Conservation (phyloP, 2,329 filamentous ascomycete species). For the Gremmenia infestans region DNA sequence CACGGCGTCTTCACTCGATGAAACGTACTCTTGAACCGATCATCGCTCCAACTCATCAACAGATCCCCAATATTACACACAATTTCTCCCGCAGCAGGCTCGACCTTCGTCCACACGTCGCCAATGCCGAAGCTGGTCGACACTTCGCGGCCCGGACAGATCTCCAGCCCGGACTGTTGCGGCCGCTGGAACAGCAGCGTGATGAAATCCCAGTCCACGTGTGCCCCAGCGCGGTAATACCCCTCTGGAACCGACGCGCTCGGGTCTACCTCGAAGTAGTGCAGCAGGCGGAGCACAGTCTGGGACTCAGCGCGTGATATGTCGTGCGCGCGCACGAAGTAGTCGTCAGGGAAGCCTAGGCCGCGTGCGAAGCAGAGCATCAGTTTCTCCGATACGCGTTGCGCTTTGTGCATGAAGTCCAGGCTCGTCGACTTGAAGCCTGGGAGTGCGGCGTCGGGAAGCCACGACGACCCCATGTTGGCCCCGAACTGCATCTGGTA, state of each 20-base stretch:
- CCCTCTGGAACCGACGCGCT: slow-evolving; percentile 34
- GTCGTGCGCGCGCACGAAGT: slow-evolving; percentile 50
- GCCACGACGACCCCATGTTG: slow-evolving; percentile 29
- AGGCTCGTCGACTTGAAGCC: slow-evolving; percentile 43
- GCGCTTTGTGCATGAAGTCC: slow-evolving; percentile 29
- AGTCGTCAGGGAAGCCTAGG: slow-evolving; percentile 47
- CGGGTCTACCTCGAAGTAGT: slow-evolving; percentile 47
- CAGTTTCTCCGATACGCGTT: slow-evolving; percentile 46
- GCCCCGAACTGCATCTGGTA: slow-evolving; percentile 51
- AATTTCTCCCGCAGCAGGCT: slow-evolving; percentile 47
- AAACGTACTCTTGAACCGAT: slow-evolving; percentile 62
- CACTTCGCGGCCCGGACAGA: slow-evolving; percentile 58
- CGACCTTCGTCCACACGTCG: slow-evolving; percentile 60
- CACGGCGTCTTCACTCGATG: slow-evolving; percentile 59
- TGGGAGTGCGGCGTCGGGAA: slow-evolving; percentile 34
- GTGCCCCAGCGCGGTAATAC: slow-evolving; percentile 56
- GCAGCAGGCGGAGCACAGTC: slow-evolving; percentile 50
- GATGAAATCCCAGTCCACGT: slow-evolving; percentile 59
- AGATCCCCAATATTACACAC: slow-evolving; percentile 61
- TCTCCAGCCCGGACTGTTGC: slow-evolving; percentile 57
- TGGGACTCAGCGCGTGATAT: slow-evolving; percentile 43
- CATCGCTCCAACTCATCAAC: slow-evolving; percentile 60
- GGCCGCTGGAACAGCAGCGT: slow-evolving; percentile 59
- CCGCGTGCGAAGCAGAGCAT: slow-evolving; percentile 52
- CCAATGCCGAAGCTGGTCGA: slow-evolving; percentile 54